Percentiles rank a stretch among this genome's conserved stretches.
Conservation (phyloP, 1,139 yeast species). For the Candida dubliniensis region DNA sequence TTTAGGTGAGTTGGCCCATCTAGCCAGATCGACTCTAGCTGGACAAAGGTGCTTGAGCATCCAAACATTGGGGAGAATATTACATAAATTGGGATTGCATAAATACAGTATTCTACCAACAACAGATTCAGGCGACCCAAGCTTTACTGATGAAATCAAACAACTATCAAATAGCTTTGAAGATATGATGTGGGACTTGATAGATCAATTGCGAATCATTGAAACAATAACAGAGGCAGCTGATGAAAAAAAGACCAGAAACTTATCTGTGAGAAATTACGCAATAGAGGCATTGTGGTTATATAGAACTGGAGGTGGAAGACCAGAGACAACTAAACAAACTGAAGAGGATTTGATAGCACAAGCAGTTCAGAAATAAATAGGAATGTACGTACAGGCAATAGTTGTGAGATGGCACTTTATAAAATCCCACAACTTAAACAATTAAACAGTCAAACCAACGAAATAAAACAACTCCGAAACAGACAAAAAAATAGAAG, state of each 20-base stretch:
- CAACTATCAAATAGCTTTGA: constrained; percentile 52
- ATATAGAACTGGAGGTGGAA: constrained; percentile 81
- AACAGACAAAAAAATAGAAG: not conserved
- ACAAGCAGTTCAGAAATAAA: constrained; percentile 10
- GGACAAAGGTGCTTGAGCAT: constrained; percentile 87
- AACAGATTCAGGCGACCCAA: constrained; percentile 32
- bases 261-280: constrained; percentile 76
- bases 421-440: not conserved
- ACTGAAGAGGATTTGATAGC: constrained; percentile 15
- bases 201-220: constrained; percentile 64
- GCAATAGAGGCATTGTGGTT: constrained; percentile 95
- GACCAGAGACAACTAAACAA: constrained; percentile 16
- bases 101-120: constrained; percentile 54
- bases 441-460: not conserved
- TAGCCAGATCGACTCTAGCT: constrained; percentile 75
- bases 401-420: not conserved
- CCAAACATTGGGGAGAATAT: constrained; percentile 80
- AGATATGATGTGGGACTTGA: constrained; percentile 71
- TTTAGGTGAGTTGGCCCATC: constrained; percentile 73
- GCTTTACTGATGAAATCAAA: constrained; percentile 36
- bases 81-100: constrained; percentile 75
- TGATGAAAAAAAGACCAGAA: constrained; percentile 62
- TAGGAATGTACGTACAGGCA: constrained; percentile 8
- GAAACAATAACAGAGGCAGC: constrained; percentile 75
- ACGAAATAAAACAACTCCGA: not conserved